Percentiles rank a stretch among this genome's conserved stretches.
Conservation (phyloP, 345 rosid genomes). For the Physaria fendleri region DNA sequence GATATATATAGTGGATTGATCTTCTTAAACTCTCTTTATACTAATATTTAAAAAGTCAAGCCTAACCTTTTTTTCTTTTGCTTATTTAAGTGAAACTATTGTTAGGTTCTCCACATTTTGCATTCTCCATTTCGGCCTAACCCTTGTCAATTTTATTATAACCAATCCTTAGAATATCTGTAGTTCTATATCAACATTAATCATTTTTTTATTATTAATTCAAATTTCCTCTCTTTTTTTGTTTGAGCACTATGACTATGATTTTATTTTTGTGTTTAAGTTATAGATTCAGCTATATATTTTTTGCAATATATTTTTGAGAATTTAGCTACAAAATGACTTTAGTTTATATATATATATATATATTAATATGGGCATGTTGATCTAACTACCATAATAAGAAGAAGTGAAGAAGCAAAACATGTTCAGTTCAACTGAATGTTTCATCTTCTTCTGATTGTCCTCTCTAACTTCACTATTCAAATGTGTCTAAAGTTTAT, state of each 20-base stretch:
- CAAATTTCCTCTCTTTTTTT: not conserved
- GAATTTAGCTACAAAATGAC: not conserved
- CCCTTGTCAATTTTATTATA: not conserved
- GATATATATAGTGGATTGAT: slow-evolving; percentile 9
- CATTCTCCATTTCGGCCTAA: slow-evolving; percentile 25
- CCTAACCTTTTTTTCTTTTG: slow-evolving; percentile 30
- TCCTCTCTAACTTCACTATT: slow-evolving; percentile 26
- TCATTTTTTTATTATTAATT: not conserved
- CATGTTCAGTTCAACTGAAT: slow-evolving; percentile 33
- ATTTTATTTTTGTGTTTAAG: not conserved
- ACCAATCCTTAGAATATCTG: slow-evolving; percentile 1
- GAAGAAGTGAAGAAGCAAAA: slow-evolving; percentile 31
- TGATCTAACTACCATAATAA: slow-evolving; percentile 1
- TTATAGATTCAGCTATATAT: not conserved
- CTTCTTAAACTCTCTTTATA: slow-evolving; percentile 10
- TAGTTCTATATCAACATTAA: not conserved
- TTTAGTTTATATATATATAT: not conserved
- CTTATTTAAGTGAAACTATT: slow-evolving; percentile 27
- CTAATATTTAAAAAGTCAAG: slow-evolving; percentile 17
- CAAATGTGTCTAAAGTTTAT: slow-evolving; percentile 18
- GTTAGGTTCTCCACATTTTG: slow-evolving; percentile 30
- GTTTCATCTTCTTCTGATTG: slow-evolving; percentile 28
- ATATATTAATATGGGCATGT: not conserved
- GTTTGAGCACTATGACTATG: not conserved
- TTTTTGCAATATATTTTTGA: not conserved